A percentile compares a stretch with the other conserved stretches of the same genome.
Evolutionary conservation across 805 yeast genomes (phyloP).

Genomic region (Zygoascus tannicola): DNA sequence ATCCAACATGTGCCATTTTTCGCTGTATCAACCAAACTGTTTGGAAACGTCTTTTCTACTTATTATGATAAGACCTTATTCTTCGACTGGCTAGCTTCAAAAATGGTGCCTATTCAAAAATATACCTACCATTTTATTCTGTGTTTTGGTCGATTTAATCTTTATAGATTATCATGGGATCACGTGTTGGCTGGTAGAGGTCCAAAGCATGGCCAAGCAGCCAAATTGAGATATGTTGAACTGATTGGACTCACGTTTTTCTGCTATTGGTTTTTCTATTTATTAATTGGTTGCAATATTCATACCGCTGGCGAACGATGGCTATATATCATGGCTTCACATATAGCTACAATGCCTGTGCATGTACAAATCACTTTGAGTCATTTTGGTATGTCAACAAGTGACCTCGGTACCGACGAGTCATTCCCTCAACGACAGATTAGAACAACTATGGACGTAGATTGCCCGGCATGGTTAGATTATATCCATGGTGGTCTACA

Average conservation of each 20-base stretch:
- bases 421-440: conserved; percentile 71
- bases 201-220: conserved; percentile 72
- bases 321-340: conserved; percentile 60
- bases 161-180: conserved; percentile 73
- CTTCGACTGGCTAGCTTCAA: conserved; percentile 58
- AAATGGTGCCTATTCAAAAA: conserved; percentile 53
- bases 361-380: conserved; percentile 86
- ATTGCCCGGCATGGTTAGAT: conserved; percentile 88
- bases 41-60: conserved; percentile 66
- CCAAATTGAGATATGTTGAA: conserved; percentile 78
- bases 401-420: conserved; percentile 74
- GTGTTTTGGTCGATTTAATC: conserved; percentile 75
- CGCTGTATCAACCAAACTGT: conserved; percentile 67
- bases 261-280: conserved; percentile 74
- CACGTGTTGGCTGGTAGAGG: conserved; percentile 69
- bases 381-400: conserved; percentile 89
- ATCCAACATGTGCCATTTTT: conserved; percentile 89
- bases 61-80: conserved; percentile 60
- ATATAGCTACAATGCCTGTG: conserved; percentile 78
- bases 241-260: conserved; percentile 59
- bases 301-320: conserved; percentile 47
- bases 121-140: conserved; percentile 69
- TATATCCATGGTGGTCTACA: conserved; percentile 88
- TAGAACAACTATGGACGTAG: conserved; percentile 91
- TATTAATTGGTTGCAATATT: conserved; percentile 43